These are phyloP conservation scores for Pouteria campechiana DNA, from an alignment of 179 eudicot species.

Conservation along the genomic window DNA sequence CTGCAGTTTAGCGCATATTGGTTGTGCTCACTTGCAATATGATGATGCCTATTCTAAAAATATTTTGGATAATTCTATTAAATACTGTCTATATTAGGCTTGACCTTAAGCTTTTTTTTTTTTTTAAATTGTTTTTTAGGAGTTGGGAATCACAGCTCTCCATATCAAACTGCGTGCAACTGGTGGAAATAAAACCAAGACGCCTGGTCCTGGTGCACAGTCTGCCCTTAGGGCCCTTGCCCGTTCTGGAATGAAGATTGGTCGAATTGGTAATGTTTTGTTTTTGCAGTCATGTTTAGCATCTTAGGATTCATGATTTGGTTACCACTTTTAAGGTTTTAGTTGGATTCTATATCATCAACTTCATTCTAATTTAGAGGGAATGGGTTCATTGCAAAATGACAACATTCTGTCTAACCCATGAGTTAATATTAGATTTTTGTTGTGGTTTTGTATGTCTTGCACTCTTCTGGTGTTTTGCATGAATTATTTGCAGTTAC, in stretches of 20 bases:
- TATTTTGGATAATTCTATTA: background rate
- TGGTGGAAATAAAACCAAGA: slow-evolving; percentile 87
- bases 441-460: too few relatives aligned
- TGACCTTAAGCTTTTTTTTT: background rate
- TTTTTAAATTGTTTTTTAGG: slow-evolving; percentile 8
- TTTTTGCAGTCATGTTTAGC: background rate
- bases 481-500: too few relatives aligned
- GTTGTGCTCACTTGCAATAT: too few relatives aligned
- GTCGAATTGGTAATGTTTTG: slow-evolving; percentile 50
- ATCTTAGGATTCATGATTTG: too few relatives aligned
- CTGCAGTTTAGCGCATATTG: background rate
- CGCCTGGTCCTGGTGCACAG: slow-evolving; percentile 98
- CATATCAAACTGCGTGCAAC: slow-evolving; percentile 89
- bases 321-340: too few relatives aligned
- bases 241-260: slow-evolving; percentile 90
- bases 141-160: slow-evolving; percentile 56
- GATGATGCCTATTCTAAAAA: too few relatives aligned
- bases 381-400: too few relatives aligned
- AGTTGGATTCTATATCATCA: too few relatives aligned
- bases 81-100: background rate
- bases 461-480: too few relatives aligned
- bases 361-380: too few relatives aligned
- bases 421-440: too few relatives aligned
- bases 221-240: slow-evolving; percentile 88
- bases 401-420: too few relatives aligned